Conservation (phyloP, 768 basidiomycete genomes). For the Leucogyrophana mollusca region DNA sequence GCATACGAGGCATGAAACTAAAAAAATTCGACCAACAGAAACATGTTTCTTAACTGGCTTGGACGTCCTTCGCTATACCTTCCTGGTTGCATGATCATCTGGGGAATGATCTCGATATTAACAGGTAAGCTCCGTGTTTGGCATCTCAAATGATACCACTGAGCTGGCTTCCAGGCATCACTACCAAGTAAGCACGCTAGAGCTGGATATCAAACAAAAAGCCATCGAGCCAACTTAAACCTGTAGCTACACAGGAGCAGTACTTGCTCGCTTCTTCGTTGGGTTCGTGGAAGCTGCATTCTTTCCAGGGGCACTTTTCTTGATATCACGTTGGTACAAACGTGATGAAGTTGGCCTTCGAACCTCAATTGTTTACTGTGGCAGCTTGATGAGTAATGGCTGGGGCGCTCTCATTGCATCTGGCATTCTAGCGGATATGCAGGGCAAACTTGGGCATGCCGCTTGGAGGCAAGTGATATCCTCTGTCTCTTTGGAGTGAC, state of each 20-base stretch:
- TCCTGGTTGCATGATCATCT: constrained; percentile 25
- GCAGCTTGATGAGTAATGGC: constrained; percentile 43
- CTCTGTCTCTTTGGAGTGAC: neutral
- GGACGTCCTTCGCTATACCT: constrained; percentile 27
- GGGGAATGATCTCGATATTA: constrained; percentile 36
- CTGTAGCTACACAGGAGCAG: constrained; percentile 18
- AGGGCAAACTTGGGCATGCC: constrained; percentile 35
- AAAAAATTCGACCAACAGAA: constrained; percentile 9
- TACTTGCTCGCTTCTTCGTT: constrained; percentile 39
- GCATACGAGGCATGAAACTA: no score
- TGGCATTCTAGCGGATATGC: constrained; percentile 41
- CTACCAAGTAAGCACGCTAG: constrained; percentile 2
- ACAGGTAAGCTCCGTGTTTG: constrained; percentile 26
- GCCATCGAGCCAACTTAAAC: neutral
- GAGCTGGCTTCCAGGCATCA: neutral
- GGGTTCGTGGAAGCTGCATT: constrained; percentile 36
- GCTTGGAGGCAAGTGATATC: constrained; percentile 37
- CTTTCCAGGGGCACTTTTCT: constrained; percentile 28
- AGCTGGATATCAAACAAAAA: neutral
- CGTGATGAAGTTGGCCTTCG: constrained; percentile 37
- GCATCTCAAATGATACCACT: neutral
- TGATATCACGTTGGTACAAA: constrained; percentile 40
- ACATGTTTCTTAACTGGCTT: constrained; percentile 31
- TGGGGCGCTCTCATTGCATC: constrained; percentile 45
- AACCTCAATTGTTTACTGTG: constrained; percentile 33